phyloP scores from a whole-genome alignment of 164 flowering plant species.

The Sextonia rubra region DNA sequence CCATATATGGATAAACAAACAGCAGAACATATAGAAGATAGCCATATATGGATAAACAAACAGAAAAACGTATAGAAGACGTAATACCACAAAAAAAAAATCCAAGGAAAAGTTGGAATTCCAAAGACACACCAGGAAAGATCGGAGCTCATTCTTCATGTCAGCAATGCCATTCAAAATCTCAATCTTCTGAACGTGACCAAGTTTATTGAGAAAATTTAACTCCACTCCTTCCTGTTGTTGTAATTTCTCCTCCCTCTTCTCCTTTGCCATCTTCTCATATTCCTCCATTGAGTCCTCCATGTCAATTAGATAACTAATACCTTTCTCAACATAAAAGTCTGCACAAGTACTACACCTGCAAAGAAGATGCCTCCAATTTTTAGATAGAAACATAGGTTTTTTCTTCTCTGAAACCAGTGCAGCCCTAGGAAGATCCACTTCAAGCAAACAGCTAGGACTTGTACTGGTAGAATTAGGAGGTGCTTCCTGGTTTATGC shows the following conservation, averaged over 20 bases:
- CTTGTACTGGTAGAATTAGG: slow-evolving; percentile 13
- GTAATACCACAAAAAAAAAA: background rate
- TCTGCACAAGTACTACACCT: slow-evolving; percentile 57
- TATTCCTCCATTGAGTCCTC: slow-evolving; percentile 90
- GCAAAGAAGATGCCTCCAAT: slow-evolving; percentile 84
- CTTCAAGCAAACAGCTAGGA: slow-evolving; percentile 47
- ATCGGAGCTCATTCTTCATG: slow-evolving; percentile 64
- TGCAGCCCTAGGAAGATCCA: slow-evolving; percentile 29
- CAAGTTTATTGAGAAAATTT: slow-evolving; percentile 63
- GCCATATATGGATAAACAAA: too few species aligned
- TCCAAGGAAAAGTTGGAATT: background rate
- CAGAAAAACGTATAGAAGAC: background rate
- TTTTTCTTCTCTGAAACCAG: slow-evolving; percentile 33
- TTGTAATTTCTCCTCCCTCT: slow-evolving; percentile 83
- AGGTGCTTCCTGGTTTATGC: slow-evolving; percentile 11
- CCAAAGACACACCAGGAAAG: slow-evolving; percentile 62
- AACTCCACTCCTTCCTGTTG: slow-evolving; percentile 66
- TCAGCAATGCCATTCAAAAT: slow-evolving; percentile 85
- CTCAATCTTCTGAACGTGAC: slow-evolving; percentile 86
- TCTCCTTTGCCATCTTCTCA: slow-evolving; percentile 77
- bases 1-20: background rate
- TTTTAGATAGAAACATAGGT: slow-evolving; percentile 75
- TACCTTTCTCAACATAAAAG: slow-evolving; percentile 48
- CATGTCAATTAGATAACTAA: slow-evolving; percentile 63
- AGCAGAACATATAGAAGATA: background rate